Evolutionary conservation across 2,329 filamentous ascomycete genomes (phyloP).

Genomic region (Venturia oleaginea): DNA sequence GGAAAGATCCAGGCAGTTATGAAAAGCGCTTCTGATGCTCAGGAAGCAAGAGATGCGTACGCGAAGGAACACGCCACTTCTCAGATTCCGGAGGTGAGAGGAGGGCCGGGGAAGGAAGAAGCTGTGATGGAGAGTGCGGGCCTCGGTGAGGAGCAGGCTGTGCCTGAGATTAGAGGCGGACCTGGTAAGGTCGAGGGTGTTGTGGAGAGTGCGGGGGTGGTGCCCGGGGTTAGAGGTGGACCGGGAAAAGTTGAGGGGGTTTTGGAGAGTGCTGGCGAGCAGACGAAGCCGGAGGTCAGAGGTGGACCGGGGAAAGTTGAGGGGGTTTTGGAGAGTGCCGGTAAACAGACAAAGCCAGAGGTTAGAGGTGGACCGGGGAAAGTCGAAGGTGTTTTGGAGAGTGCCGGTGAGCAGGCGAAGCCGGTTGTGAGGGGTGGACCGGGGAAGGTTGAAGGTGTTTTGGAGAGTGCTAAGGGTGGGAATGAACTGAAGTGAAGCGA

Average conservation of each 20-base stretch:
- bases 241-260: not conserved
- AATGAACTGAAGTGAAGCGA: not conserved
- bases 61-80: not conserved
- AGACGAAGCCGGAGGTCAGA: not conserved
- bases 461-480: not conserved
- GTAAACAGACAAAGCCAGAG: not conserved
- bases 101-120: not conserved
- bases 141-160: not conserved
- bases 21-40: conserved; percentile 7
- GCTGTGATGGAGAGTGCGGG: not conserved
- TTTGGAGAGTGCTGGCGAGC: not conserved
- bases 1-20: conserved; percentile 6
- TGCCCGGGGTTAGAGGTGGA: not conserved
- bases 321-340: not conserved
- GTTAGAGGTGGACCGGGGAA: not conserved
- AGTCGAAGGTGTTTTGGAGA: not conserved
- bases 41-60: not conserved
- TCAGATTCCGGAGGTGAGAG: not conserved
- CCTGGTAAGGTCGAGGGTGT: conserved; percentile 4
- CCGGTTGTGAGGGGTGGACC: not conserved
- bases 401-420: not conserved
- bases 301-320: not conserved
- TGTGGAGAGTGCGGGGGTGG: not conserved
- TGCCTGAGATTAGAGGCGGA: conserved; percentile 1
- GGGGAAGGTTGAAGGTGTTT: not conserved